phyloP scores from a whole-genome alignment of 352 stramenopile genomes.

The Thraustotheca clavata region DNA sequence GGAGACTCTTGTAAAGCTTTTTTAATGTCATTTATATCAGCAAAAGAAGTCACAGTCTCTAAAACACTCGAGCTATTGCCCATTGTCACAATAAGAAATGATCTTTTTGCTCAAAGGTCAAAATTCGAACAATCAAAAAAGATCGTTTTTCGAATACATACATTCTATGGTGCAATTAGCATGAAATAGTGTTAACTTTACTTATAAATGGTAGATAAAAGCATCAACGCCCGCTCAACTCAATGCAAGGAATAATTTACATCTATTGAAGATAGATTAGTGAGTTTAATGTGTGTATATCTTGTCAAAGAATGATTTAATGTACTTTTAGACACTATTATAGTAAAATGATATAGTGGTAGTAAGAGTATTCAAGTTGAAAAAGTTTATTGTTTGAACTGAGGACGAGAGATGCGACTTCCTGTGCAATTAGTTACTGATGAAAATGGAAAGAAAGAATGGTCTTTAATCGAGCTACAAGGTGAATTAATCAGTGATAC shows the following conservation, averaged over 20 bases:
- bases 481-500: conserved; percentile 45
- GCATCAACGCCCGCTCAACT: too few species aligned
- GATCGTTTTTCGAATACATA: conserved; percentile 22
- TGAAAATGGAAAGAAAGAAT: conserved; percentile 55
- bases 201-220: too few species aligned
- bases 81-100: too few species aligned
- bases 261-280: too few species aligned
- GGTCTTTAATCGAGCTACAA: conserved; percentile 79
- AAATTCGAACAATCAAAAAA: not conserved
- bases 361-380: too few species aligned
- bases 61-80: conserved; percentile 17
- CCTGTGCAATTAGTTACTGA: conserved; percentile 15
- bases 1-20: conserved; percentile 9
- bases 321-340: too few species aligned
- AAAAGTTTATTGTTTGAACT: not conserved
- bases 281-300: too few species aligned
- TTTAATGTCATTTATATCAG: conserved; percentile 18
- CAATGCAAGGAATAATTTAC: too few species aligned
- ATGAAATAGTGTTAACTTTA: conserved; percentile 1
- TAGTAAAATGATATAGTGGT: too few species aligned
- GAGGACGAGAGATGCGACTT: not conserved
- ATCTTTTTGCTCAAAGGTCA: not conserved
- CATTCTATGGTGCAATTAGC: not conserved
- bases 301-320: too few species aligned
- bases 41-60: conserved; percentile 17